phyloP scores from a whole-genome alignment of 2,329 filamentous ascomycete genomes.

The Cladophialophora yegresii region DNA sequence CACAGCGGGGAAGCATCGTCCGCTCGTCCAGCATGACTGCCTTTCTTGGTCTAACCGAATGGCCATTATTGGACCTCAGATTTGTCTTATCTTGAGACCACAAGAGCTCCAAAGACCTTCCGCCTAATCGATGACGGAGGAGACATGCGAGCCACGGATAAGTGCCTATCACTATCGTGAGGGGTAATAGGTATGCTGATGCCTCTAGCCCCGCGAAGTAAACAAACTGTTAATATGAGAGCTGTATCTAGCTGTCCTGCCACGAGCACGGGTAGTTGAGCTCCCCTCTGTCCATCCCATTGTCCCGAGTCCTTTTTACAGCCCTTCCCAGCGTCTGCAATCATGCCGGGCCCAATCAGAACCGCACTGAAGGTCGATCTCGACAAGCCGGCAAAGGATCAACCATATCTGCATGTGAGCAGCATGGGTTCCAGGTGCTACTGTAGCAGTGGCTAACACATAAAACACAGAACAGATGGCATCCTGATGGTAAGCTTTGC shows the following conservation, averaged over 20 bases:
- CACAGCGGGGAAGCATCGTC: slow-evolving; percentile 24
- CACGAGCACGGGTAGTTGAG: background rate
- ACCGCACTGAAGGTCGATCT: slow-evolving; percentile 73
- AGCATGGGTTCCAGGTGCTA: background rate
- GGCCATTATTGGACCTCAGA: slow-evolving; percentile 23
- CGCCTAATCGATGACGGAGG: slow-evolving; percentile 15
- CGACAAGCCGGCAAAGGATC: slow-evolving; percentile 69
- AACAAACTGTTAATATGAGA: slow-evolving; percentile 24
- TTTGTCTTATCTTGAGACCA: slow-evolving; percentile 30
- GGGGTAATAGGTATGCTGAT: slow-evolving; percentile 21
- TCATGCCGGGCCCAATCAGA: slow-evolving; percentile 54
- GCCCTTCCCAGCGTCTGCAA: background rate
- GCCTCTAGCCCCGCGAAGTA: slow-evolving; percentile 29
- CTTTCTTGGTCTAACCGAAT: slow-evolving; percentile 26
- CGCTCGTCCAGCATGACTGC: slow-evolving; percentile 32
- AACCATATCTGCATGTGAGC: slow-evolving; percentile 69
- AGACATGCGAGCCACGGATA: slow-evolving; percentile 13
- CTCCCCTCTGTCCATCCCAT: background rate
- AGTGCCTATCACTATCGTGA: slow-evolving; percentile 29
- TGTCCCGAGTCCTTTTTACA: background rate
- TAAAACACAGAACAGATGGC: slow-evolving; percentile 77
- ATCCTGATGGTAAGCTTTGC: slow-evolving; percentile 70
- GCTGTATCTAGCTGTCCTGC: background rate
- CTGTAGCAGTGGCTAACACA: slow-evolving; percentile 1
- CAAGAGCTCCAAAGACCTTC: slow-evolving; percentile 18